Percentiles rank a stretch among this genome's conserved stretches.
phyloP scores from a whole-genome alignment of 2,329 filamentous ascomycete genomes.

The Cladosporium colombiae region DNA sequence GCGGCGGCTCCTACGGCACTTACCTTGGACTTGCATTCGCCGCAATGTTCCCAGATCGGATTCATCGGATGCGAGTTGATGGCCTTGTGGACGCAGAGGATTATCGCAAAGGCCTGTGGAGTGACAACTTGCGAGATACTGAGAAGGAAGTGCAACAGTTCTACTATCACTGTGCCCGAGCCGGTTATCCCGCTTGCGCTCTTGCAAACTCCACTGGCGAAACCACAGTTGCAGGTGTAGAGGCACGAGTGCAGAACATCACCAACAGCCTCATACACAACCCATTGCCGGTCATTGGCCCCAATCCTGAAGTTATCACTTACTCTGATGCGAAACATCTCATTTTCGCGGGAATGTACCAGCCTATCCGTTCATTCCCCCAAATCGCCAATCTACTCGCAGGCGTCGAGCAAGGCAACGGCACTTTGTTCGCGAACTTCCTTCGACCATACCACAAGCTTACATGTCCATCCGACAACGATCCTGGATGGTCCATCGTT shows the following conservation, averaged over 20 bases:
- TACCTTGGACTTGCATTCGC: slow-evolving; percentile 45
- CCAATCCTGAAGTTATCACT: slow-evolving; percentile 41
- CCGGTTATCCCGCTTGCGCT: slow-evolving; percentile 44
- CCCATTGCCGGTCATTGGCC: slow-evolving; percentile 40
- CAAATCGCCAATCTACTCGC: slow-evolving; percentile 39
- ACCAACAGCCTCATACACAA: slow-evolving; percentile 42
- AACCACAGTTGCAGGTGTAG: slow-evolving; percentile 40
- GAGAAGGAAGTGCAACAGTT: slow-evolving; percentile 47
- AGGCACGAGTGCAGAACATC: slow-evolving; percentile 37
- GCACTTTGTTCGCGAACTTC: slow-evolving; percentile 33
- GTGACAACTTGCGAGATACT: slow-evolving; percentile 45
- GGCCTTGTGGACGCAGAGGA: slow-evolving; percentile 48
- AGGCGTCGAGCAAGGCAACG: slow-evolving; percentile 38
- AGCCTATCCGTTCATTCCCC: slow-evolving; percentile 38
- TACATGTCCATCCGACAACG: neutral
- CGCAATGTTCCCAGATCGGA: slow-evolving; percentile 43
- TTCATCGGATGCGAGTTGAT: slow-evolving; percentile 46
- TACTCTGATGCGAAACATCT: slow-evolving; percentile 42
- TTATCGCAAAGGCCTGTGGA: slow-evolving; percentile 40
- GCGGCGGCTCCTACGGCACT: slow-evolving; percentile 53
- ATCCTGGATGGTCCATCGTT: neutral
- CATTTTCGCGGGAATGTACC: slow-evolving; percentile 42
- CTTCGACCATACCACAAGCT: slow-evolving; percentile 23
- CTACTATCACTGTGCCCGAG: slow-evolving; percentile 47
- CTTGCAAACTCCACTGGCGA: slow-evolving; percentile 37